Evolutionary conservation across 129 eudicot species (phyloP).

Genomic region (Chrysanthemum seticuspe): DNA sequence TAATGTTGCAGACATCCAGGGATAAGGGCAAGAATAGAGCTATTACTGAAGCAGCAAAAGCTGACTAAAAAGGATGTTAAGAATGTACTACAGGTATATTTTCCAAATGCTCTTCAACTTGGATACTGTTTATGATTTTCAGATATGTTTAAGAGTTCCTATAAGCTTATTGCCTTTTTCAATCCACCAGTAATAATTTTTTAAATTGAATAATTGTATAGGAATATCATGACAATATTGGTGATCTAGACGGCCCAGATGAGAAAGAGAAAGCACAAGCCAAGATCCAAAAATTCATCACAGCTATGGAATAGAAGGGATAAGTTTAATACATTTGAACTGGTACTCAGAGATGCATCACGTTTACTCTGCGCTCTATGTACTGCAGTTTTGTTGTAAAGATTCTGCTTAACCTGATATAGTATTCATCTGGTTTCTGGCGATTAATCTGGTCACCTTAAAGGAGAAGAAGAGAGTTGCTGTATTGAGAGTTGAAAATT

Average conservation of each 20-base stretch:
- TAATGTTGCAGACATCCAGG: slow-evolving; percentile 59
- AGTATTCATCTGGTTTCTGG: too few species aligned
- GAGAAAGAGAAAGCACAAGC: slow-evolving; percentile 95
- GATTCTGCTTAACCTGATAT: background rate
- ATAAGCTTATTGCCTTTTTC: too few species aligned
- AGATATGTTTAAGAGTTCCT: too few species aligned
- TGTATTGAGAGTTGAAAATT: too few species aligned
- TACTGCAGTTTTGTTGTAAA: slow-evolving; percentile 16
- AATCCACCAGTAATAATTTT: too few species aligned
- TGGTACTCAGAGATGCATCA: background rate
- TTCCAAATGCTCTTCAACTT: background rate
- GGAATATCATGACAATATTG: slow-evolving; percentile 97
- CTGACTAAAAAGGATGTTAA: slow-evolving; percentile 74
- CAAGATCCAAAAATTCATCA: slow-evolving; percentile 71
- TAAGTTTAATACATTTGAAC: background rate
- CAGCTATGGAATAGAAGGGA: slow-evolving; percentile 38
- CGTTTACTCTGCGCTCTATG: background rate
- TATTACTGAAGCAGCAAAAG: slow-evolving; percentile 84
- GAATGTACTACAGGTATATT: slow-evolving; percentile 79
- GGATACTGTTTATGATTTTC: background rate
- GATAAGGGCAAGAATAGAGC: slow-evolving; percentile 86
- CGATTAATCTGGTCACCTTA: too few species aligned
- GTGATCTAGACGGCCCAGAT: slow-evolving; percentile 97
- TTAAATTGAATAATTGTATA: slow-evolving; percentile 13
- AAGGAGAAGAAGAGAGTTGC: too few species aligned